Percentiles rank a stretch among this genome's conserved stretches.
Conservation (phyloP, 495 filamentous ascomycete species). For the Hypoxylon crocopeplum region DNA sequence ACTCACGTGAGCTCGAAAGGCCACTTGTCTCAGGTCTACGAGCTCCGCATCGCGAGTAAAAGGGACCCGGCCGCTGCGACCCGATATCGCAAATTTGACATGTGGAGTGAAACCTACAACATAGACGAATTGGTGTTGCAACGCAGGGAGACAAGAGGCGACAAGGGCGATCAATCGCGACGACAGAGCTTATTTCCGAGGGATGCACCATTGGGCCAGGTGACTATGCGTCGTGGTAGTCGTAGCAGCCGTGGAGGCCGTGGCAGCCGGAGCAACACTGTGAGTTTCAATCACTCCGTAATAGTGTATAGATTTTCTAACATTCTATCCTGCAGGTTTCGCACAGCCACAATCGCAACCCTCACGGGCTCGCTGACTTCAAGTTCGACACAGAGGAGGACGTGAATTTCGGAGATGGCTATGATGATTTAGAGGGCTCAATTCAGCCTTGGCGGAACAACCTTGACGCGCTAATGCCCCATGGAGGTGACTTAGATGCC, state of each 20-base stretch:
- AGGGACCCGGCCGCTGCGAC: slow-evolving; percentile 59
- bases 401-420: slow-evolving; percentile 18
- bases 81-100: slow-evolving; percentile 65
- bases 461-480: slow-evolving; percentile 19
- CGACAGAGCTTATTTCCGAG: slow-evolving; percentile 13
- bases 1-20: slow-evolving; percentile 88
- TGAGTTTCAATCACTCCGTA: slow-evolving; percentile 11
- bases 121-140: slow-evolving; percentile 72
- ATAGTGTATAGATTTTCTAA: slow-evolving; percentile 5
- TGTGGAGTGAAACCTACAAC: slow-evolving; percentile 71
- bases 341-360: neutral
- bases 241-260: slow-evolving; percentile 27
- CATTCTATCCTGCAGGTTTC: slow-evolving; percentile 2
- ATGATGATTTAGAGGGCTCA: slow-evolving; percentile 24
- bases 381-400: slow-evolving; percentile 45
- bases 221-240: slow-evolving; percentile 5
- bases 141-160: slow-evolving; percentile 74
- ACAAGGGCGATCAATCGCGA: slow-evolving; percentile 52
- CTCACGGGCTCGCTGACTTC: slow-evolving; percentile 10
- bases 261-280: slow-evolving; percentile 20
- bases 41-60: slow-evolving; percentile 68
- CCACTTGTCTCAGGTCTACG: slow-evolving; percentile 78
- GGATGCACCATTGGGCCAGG: neutral
- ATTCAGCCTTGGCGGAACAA: slow-evolving; percentile 25
- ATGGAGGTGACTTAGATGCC: slow-evolving; percentile 2